Base-by-base conservation (phyloP, 805 yeast genomes). In the Metschnikowia henanensis region DNA sequence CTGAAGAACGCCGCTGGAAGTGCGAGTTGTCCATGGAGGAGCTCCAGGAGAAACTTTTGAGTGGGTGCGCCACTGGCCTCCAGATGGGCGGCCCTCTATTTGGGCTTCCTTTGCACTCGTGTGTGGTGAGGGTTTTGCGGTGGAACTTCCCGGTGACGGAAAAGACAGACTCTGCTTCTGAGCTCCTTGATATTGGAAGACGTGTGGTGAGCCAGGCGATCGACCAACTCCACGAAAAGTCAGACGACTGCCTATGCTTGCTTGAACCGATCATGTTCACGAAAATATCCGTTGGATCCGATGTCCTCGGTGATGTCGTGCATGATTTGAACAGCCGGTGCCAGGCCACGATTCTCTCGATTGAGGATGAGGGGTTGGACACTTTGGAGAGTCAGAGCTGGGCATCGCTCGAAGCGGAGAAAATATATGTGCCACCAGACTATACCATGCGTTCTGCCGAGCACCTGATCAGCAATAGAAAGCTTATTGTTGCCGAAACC, bases 231-330 rank as follows among this genome's bases (percentile, higher is more conserved):
- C 31, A 50, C 23, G 63, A 59, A 3, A 45, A 41, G 4, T 29
- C 47, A 12, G 39, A 49, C 0, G 39, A 49, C 0, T 52, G 62
- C 2, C 80, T 77, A 58, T 75, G 83, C 1, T 62, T 91, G 1
- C 69, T 92, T 62, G 98, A 94, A 64, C 99, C 99, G 0, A 73
- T 86, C 22, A 92, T 94, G 97, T 72, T 76, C 28, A 83, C 90
- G 4, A 72, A 72, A 6, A 81, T 94, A 1, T 77, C 73, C 39
- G 84, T 83, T 2, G 75, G 75, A 41, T 84, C 89, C 23, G 84
- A 78, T 43, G 87, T 84, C 45, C 64, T 92, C 52, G 98, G 98
- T 17, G 74, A 73, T 28, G 94, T 94, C 1, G 76, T 88, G 30
- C 95, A 88, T 53, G 99, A 94, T 59, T 66, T 94, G 40, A 82